These are phyloP conservation scores for Thielaviopsis ethacetica DNA, from an alignment of 2,329 filamentous ascomycete genomes.

Conservation along the genomic window DNA sequence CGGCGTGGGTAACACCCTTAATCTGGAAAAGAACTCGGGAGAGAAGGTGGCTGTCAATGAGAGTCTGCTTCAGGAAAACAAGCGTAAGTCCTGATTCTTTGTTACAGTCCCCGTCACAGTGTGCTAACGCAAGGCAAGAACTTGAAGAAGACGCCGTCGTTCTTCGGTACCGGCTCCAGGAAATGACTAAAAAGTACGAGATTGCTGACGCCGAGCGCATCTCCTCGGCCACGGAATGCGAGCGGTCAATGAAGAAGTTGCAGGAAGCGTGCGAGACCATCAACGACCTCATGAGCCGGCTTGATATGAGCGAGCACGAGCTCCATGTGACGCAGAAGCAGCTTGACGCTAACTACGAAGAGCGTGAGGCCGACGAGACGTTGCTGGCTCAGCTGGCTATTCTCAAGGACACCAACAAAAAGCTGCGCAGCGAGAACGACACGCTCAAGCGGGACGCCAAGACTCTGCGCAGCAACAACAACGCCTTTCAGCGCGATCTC, in stretches of 20 bases:
- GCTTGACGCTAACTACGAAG: constrained; percentile 25
- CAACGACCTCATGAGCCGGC: constrained; percentile 29
- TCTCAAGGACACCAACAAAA: constrained; percentile 20
- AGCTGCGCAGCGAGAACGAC: constrained; percentile 16
- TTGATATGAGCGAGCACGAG: constrained; percentile 26
- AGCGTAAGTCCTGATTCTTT: constrained; percentile 28
- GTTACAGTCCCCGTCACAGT: neutral
- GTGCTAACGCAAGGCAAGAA: constrained; percentile 21
- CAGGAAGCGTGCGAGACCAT: constrained; percentile 43
- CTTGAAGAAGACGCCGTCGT: constrained; percentile 43
- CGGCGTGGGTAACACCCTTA: constrained; percentile 22
- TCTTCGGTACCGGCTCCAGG: constrained; percentile 44
- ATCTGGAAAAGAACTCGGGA: constrained; percentile 11
- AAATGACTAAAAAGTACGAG: constrained; percentile 44
- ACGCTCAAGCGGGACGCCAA: constrained; percentile 24
- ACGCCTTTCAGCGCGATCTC: constrained; percentile 21
- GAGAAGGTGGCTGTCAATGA: constrained; percentile 14
- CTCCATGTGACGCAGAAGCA: constrained; percentile 26
- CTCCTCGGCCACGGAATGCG: constrained; percentile 45
- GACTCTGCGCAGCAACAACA: constrained; percentile 25
- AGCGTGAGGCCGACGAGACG: constrained; percentile 23
- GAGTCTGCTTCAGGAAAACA: constrained; percentile 35
- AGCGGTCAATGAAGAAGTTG: constrained; percentile 46
- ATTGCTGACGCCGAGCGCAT: constrained; percentile 46
- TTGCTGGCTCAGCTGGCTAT: constrained; percentile 26